Evolutionary conservation across 2,329 filamentous ascomycete species (phyloP), one percentile per base, ranked within the genome.

Genomic region (Colletotrichum sojae): DNA sequence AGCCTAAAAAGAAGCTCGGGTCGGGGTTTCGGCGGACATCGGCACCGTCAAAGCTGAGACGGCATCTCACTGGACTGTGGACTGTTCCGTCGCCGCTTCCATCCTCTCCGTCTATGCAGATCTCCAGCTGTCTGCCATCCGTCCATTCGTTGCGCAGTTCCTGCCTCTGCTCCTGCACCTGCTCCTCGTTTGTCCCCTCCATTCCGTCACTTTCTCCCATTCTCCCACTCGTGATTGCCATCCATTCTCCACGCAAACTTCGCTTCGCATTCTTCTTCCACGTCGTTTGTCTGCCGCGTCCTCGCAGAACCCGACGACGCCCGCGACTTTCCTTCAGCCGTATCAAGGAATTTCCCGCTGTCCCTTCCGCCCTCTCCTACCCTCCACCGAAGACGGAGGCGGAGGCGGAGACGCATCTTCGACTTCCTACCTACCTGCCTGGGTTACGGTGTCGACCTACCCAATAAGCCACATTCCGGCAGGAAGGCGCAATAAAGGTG

Each of bases 41-140:
- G 62, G 62, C 51, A 69, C 56, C 67, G 43, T 66, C 62, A 69
- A 66, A 69, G 67, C 67, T 66, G 62, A 69, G 62, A 69, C 66
- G 49, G 66, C 27, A 45, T 15, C n/a, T 51, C 51, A 48, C 58
- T 57, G 59, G 27, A 46, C 20, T 22, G 16, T 40, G 22, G 22
- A 25, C 22, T 25, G 22, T 25, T 4, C 22, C 22, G 22, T 20
- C 15, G 16, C 61, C 25, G 20, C 20, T 36, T 39, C 45, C 40
- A 46, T 22, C 20, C 20, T n/a, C 25, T 49, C 18, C 25, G 6
- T 8, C 27, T 15, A 59, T 49, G 56, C 56, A 59, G 25, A 48
- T 39, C 55, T 31, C 22, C 22, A 25, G n/a, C 40, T 39, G 43
- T 16, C 39, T 31, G n/a, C 39, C 54, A 58, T 18, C 36, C 31